phyloP scores from a whole-genome alignment of 352 stramenopile species.

The Pythium phragmiticola region DNA sequence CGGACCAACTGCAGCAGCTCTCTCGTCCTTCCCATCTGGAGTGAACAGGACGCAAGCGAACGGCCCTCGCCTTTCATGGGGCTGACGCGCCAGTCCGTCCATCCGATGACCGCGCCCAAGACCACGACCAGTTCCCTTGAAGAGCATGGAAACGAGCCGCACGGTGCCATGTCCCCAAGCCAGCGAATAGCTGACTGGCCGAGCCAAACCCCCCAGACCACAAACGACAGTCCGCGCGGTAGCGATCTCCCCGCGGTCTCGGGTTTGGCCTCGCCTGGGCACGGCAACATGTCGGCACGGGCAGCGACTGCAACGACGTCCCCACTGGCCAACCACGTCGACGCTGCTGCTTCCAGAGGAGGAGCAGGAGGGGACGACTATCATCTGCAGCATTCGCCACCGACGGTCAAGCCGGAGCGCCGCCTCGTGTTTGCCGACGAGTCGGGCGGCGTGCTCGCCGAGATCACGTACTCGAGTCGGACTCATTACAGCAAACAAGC shows the following conservation, averaged over 20 bases:
- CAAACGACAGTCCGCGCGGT: slow-evolving; percentile 18
- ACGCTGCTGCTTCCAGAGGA: background rate
- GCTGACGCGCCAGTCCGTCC: slow-evolving; percentile 64
- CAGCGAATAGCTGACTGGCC: slow-evolving; percentile 37
- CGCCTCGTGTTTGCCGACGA: slow-evolving; percentile 71
- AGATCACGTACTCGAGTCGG: slow-evolving; percentile 71
- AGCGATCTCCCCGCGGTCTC: slow-evolving; percentile 19
- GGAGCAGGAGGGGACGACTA: background rate
- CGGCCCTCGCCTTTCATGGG: slow-evolving; percentile 33
- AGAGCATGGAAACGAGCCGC: slow-evolving; percentile 28
- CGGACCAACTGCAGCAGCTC: background rate
- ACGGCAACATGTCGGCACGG: slow-evolving; percentile 12
- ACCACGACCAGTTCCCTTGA: slow-evolving; percentile 26
- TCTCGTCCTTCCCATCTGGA: slow-evolving; percentile 14
- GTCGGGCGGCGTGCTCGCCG: slow-evolving; percentile 44
- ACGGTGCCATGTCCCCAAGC: slow-evolving; percentile 10
- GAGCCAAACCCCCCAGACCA: slow-evolving; percentile 8
- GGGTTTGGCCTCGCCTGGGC: slow-evolving; percentile 7
- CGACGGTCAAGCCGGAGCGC: slow-evolving; percentile 35
- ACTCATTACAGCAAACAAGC: slow-evolving; percentile 82
- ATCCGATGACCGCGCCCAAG: slow-evolving; percentile 52
- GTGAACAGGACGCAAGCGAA: slow-evolving; percentile 14
- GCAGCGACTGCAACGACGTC: slow-evolving; percentile 19
- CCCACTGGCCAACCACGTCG: too few species aligned
- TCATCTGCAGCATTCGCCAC: background rate